phyloP scores from a whole-genome alignment of 305 asterid species.

The Rubia tinctorum region DNA sequence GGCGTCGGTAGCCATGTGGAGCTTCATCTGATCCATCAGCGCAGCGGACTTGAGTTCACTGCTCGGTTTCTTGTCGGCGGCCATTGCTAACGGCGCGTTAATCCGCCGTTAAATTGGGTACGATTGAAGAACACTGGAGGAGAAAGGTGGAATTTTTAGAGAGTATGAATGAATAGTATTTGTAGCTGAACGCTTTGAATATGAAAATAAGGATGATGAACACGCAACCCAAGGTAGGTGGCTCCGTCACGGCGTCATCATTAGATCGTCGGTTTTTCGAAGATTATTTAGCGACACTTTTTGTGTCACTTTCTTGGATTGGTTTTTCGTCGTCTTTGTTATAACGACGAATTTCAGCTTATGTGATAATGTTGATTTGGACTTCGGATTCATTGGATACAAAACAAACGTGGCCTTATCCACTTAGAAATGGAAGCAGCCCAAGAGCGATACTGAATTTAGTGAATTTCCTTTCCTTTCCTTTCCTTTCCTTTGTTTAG shows the following conservation, averaged over 20 bases:
- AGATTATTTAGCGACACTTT: neutral
- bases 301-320: neutral
- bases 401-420: neutral
- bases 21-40: constrained; percentile 85
- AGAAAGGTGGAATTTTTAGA: neutral
- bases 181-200: neutral
- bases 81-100: constrained; percentile 35
- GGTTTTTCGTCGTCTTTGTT: neutral
- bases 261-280: neutral
- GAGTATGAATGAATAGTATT: neutral
- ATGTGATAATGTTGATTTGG: neutral
- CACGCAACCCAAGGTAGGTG: constrained; percentile 18
- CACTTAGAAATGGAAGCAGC: neutral
- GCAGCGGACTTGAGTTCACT: constrained; percentile 71
- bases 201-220: neutral
- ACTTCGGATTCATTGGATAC: neutral
- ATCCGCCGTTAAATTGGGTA: neutral
- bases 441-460: too few species aligned
- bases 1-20: constrained; percentile 76
- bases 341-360: neutral
- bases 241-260: constrained; percentile 3
- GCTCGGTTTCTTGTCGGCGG: constrained; percentile 21
- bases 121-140: neutral
- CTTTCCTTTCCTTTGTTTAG: too few species aligned
- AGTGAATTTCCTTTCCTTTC: too few species aligned